A percentile compares a stretch with the other conserved stretches of the same genome.
phyloP scores from a whole-genome alignment of 176 grass and related monocot species.

The Saccharum officinarum region DNA sequence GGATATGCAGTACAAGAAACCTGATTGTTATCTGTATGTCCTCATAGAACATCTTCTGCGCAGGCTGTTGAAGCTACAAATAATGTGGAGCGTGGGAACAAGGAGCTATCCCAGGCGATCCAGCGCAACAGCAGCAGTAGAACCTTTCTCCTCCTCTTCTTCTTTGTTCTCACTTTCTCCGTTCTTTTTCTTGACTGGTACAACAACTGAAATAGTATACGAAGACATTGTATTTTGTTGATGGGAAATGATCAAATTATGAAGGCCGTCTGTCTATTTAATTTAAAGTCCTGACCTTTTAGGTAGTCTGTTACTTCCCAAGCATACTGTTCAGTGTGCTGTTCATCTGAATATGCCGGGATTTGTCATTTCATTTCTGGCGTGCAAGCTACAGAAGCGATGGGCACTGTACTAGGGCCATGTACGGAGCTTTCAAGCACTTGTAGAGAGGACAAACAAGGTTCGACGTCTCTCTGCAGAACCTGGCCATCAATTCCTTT shows the following conservation, averaged over 20 bases:
- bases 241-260: background rate
- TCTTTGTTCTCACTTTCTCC: conserved; percentile 92
- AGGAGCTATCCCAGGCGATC: conserved; percentile 86
- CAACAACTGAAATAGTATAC: conserved; percentile 39
- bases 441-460: background rate
- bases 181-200: conserved; percentile 97
- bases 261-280: background rate
- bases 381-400: background rate
- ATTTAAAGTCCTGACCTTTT: background rate
- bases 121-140: conserved; percentile 87
- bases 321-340: background rate
- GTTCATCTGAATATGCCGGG: background rate
- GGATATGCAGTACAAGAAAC: background rate
- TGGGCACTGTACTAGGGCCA: too few species aligned
- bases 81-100: conserved; percentile 87
- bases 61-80: conserved; percentile 96
- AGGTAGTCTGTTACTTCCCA: background rate
- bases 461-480: background rate
- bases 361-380: background rate
- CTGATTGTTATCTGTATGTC: background rate
- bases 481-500: background rate
- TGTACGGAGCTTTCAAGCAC: background rate
- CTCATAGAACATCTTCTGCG: conserved; percentile 5
- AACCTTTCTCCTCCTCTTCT: conserved; percentile 97
- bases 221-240: background rate